Evolutionary conservation across 202 grass and related monocot species (phyloP).

Genomic region (Sporobolus alterniflorus): DNA sequence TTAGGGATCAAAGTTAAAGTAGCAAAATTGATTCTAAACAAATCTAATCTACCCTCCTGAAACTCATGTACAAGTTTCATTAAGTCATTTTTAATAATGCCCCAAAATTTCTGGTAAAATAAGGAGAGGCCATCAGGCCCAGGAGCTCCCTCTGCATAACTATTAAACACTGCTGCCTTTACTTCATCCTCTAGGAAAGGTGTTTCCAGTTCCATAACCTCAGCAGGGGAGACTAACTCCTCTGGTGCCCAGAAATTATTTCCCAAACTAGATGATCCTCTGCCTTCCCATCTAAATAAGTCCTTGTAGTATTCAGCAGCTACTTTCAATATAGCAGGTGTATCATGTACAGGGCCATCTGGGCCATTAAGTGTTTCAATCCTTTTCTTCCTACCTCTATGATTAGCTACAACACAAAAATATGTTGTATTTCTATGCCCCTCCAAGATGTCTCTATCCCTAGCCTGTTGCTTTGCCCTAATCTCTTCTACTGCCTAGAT

Average conservation of each 20-base stretch:
- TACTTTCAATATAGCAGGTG: fast-evolving
- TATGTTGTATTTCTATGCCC: not conserved
- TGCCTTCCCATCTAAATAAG: fast-evolving
- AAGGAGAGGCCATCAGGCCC: not conserved
- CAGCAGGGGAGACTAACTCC: too few relatives aligned
- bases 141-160: not conserved
- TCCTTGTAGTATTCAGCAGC: not conserved
- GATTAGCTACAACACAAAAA: not conserved
- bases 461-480: not conserved
- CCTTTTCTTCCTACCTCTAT: not conserved
- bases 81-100: not conserved
- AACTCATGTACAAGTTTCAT: fast-evolving
- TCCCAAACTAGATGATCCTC: fast-evolving
- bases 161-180: not conserved
- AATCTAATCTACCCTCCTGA: fast-evolving
- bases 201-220: too few relatives aligned
- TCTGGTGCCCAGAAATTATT: not conserved
- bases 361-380: fast-evolving
- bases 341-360: not conserved
- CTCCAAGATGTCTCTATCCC: not conserved
- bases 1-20: not conserved
- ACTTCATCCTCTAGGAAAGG: not conserved
- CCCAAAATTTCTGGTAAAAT: not conserved
- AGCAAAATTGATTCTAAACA: not conserved
- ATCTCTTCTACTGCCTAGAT: too few relatives aligned